These are phyloP conservation scores for Podila epigama DNA, from an alignment of 192 early-diverging fungal species.

Conservation along the genomic window DNA sequence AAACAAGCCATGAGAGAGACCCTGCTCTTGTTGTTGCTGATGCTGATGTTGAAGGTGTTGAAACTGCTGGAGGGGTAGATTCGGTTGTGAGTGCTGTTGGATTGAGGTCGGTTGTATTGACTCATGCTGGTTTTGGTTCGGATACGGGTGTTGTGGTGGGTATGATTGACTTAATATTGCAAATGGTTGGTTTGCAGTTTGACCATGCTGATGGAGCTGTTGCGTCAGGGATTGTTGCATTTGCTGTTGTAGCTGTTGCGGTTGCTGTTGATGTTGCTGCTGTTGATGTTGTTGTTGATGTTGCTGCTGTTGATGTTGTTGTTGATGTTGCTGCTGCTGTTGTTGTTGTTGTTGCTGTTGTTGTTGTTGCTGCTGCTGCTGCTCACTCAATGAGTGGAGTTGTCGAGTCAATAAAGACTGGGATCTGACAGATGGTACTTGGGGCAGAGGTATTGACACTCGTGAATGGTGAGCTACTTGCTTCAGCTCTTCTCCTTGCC, in stretches of 20 bases:
- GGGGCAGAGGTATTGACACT: neutral
- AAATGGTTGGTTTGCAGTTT: neutral
- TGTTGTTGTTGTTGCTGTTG: constrained; percentile 7
- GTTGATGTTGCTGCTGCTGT: constrained; percentile 8
- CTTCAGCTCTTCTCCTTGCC: neutral
- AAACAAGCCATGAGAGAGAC: too few species aligned
- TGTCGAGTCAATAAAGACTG: neutral
- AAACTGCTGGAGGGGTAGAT: neutral
- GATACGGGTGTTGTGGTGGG: constrained; percentile 1
- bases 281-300: constrained; percentile 2
- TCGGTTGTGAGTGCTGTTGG: neutral
- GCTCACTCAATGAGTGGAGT: neutral
- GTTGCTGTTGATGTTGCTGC: neutral
- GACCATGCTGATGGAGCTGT: neutral
- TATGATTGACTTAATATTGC: neutral
- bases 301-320: neutral
- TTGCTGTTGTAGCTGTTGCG: constrained; percentile 1
- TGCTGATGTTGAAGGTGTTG: neutral
- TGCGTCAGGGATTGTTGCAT: neutral
- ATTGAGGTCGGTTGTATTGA: constrained; percentile 2
- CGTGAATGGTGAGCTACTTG: neutral
- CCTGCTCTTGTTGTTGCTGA: neutral
- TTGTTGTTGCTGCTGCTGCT: neutral
- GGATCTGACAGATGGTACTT: neutral
- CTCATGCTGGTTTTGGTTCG: constrained; percentile 1